Base-by-base conservation (phyloP, 2,329 filamentous ascomycete species). In the Fusarium papillatum region DNA sequence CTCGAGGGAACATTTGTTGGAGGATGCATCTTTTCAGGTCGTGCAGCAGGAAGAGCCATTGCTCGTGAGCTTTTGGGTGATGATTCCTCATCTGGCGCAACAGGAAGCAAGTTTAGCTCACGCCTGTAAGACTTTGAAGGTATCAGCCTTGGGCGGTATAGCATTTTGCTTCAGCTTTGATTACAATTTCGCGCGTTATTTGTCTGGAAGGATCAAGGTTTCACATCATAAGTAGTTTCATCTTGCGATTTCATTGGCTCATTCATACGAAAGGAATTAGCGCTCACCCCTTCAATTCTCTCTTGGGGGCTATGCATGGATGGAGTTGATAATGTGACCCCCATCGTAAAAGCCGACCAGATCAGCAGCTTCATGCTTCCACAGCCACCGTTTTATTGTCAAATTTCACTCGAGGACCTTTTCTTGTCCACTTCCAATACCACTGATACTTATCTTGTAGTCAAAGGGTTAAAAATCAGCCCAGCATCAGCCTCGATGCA, bases 1-100 rank as follows among this genome's bases (percentile, higher is more conserved):
- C 87, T 92, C 41, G 90, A 92, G 80, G 90, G 91, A 1, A 92
- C 90, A 0, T 92, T 92, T 77, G 76, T 92, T 6, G 90, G 90
- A 17, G 90, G 90, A 1, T 92, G 90, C 70, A 91, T 92, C 75
- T 92, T 92, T 76, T 92, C 90, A 0, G 90, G 91, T 0, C 82
- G 90, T 8, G 87, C 87, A 1, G 90, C 90, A 0, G 90, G 90
- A 0, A 83, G 87, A 13, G 89, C 87, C 1, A 88, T 92, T 75
- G 89, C 87, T 0, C 86, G 87, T 5, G 88, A 91, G 73, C 43
- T 85, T 11, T 10, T 79, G 34, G 76, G 75, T 5, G 64, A 76
- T 31, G 41, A 57, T 4, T 50, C 64, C n/a, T 34, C 26, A 11
- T 16, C 29, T 4, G 57, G 29, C 5, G 26, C 8, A 7, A 17